Evolutionary conservation across 768 basidiomycete species (phyloP), one percentile per base, ranked within the genome.

Genomic region (Trametes maxima): DNA sequence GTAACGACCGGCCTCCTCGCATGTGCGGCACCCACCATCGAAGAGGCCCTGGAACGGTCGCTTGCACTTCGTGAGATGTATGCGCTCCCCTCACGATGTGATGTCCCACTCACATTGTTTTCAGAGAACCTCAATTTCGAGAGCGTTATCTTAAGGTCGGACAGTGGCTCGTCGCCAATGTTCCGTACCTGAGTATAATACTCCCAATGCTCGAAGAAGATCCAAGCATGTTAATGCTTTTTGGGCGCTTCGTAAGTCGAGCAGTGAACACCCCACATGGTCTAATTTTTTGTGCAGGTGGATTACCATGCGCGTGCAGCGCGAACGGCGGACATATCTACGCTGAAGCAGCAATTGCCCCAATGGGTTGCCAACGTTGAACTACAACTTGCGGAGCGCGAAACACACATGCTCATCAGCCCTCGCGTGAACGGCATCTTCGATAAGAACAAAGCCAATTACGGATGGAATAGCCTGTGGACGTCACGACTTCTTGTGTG

Each of bases 381-480:
- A 24, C 21, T 47, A 11, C 21, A 47, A 24, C 21, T 28, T 5
- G 10, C 46, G 21, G 46, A 22, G 22, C 19, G 14, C 22, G 19
- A 47, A 11, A 24, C 22, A 12, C 22, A 22, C 22, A 17, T 24
- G 1, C 5, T 14, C 22, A 48, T 48, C 24, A 52, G 36, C n/a
- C 51, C 51, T 16, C 47, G 12, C 47, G 21, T 33, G 17, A 39
- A 21, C n/a, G 51, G 51, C 16, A 39, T 39, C 25, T 52, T 52
- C 36, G 51, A 52, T 24, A 19, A 11, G 8, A 37, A 52, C 22
- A 36, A 37, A 5, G 51, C 51, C n/a, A 52, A 54, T 17, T 54
- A 40, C 22, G 52, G 52, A 7, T 54, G 52, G 52, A 54, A 54
- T 33, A 54, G 52, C 39, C 19, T 24, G 4, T 54, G 52, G 52